Conservation (phyloP, 2,329 filamentous ascomycete genomes). For the Davidsoniella australis region DNA sequence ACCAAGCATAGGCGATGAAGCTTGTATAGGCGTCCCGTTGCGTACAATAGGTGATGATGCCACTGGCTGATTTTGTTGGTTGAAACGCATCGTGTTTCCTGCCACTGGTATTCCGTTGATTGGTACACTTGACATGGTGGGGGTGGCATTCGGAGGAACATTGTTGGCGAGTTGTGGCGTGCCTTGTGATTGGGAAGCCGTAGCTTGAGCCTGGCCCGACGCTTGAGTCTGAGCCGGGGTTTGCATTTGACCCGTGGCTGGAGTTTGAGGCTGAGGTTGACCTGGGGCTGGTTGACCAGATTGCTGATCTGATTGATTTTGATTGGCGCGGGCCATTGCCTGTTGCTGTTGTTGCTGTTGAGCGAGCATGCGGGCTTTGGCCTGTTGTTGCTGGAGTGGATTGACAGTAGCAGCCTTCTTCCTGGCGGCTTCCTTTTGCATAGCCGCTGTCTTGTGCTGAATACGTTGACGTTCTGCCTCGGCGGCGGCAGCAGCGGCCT, state of each 20-base stretch:
- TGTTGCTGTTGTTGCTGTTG: slow-evolving; percentile 20
- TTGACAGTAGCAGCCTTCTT: not conserved
- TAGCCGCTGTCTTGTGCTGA: slow-evolving; percentile 13
- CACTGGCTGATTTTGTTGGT: slow-evolving; percentile 42
- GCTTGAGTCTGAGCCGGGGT: slow-evolving; percentile 20
- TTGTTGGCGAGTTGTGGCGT: slow-evolving; percentile 10
- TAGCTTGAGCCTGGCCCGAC: not conserved
- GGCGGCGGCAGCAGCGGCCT: slow-evolving; percentile 15
- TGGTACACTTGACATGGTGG: slow-evolving; percentile 13
- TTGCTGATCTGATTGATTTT: slow-evolving; percentile 19
- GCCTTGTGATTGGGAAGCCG: slow-evolving; percentile 7
- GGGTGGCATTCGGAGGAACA: slow-evolving; percentile 10
- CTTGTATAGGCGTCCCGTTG: slow-evolving; percentile 46
- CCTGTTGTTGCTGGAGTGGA: slow-evolving; percentile 18
- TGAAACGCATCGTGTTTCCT: slow-evolving; percentile 23
- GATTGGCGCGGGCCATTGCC: slow-evolving; percentile 21
- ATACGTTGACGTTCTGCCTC: slow-evolving; percentile 14
- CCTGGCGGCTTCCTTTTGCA: slow-evolving; percentile 10
- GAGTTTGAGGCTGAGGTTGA: slow-evolving; percentile 1
- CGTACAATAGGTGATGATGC: slow-evolving; percentile 44
- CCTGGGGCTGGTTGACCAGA: slow-evolving; percentile 21
- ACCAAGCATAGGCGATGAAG: slow-evolving; percentile 48
- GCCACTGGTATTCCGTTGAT: slow-evolving; percentile 22
- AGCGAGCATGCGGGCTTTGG: not conserved
- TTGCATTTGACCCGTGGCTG: slow-evolving; percentile 14